phyloP scores from a whole-genome alignment of 164 flowering plant genomes.

The Dillenia suffruticosa region DNA sequence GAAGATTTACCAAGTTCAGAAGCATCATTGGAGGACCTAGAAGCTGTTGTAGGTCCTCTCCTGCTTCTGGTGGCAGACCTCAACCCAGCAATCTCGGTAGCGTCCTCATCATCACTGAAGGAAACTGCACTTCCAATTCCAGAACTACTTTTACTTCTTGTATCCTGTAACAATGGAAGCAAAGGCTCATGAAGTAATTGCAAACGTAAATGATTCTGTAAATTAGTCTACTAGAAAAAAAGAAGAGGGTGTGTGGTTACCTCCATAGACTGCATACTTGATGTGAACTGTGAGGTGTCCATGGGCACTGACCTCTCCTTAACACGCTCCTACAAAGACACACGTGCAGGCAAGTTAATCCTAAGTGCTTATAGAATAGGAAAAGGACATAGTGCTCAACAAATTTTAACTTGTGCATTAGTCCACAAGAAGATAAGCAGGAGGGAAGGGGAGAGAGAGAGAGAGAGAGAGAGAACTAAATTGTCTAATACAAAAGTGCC shows the following conservation, averaged over 20 bases:
- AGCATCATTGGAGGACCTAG: constrained; percentile 46
- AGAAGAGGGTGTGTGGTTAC: constrained; percentile 22
- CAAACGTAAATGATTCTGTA: not conserved
- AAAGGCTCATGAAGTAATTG: constrained; percentile 7
- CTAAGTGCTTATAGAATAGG: too few relatives aligned
- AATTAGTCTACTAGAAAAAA: constrained; percentile 1
- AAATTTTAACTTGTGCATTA: too few relatives aligned
- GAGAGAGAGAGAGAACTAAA: too few relatives aligned
- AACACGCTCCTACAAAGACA: constrained; percentile 66
- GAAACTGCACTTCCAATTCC: constrained; percentile 54
- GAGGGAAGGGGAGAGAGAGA: too few relatives aligned
- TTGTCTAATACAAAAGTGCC: not conserved
- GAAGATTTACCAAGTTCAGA: constrained; percentile 42
- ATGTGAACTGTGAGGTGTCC: constrained; percentile 37
- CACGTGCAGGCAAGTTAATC: too few relatives aligned
- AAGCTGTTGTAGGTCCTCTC: constrained; percentile 38
- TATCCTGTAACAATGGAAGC: constrained; percentile 36
- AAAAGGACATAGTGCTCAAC: too few relatives aligned
- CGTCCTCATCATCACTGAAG: constrained; percentile 93
- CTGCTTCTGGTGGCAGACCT: constrained; percentile 51
- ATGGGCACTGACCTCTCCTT: constrained; percentile 61
- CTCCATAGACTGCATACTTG: constrained; percentile 40
- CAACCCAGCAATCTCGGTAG: constrained; percentile 33
- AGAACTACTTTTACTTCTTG: constrained; percentile 37
- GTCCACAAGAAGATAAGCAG: too few relatives aligned